Evolutionary conservation across 1,139 yeast species (phyloP), one percentile per base, ranked within the genome.

Genomic region (Pneumocystis jirovecii): DNA sequence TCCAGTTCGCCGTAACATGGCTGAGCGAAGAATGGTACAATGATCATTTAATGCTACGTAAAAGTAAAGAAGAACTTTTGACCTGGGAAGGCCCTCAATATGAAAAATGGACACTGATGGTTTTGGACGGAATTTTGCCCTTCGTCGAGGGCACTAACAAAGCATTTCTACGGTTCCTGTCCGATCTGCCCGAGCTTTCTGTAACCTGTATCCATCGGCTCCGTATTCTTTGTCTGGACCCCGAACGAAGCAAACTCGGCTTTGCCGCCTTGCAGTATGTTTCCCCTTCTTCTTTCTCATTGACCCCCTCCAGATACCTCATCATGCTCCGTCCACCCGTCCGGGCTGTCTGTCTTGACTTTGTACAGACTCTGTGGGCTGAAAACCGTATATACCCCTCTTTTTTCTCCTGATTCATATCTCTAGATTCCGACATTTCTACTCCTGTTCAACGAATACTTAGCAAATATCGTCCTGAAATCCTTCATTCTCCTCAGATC

Each of bases 281-380:
- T 37, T 60, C 35, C 45, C 37, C 3, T 40, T 17, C 34, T 64
- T 59, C 5, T 42, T 29, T 42, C 29, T 35, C 15, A 15, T 12
- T 50, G 8, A 59, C 17, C 34, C 37, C n/a, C 8, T 42, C 34
- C 57, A 69, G 70, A 42, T 71, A 86, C 73, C 77, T 95, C 70
- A 83, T 90, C 67, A 87, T 89, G 91, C 87, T 89, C 73, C 81
- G 96, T 70, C 97, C 97, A 0, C 97, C 98, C 0, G 84, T 85
- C 39, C 83, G 85, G 68, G 77, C 77, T 1, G 80, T 80, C 34
- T 88, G 96, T 72, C 74, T 89, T 50, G 82, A 80, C n/a, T 79
- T 90, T 8, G 78, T 90, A 63, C 79, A 80, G 67, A 84, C 84
- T 34, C 76, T 91, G 70, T 78, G 82, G 62, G 21, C 50, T 25